Base-by-base conservation (phyloP, 208 protist species). In the Leishmania guyanensis region DNA sequence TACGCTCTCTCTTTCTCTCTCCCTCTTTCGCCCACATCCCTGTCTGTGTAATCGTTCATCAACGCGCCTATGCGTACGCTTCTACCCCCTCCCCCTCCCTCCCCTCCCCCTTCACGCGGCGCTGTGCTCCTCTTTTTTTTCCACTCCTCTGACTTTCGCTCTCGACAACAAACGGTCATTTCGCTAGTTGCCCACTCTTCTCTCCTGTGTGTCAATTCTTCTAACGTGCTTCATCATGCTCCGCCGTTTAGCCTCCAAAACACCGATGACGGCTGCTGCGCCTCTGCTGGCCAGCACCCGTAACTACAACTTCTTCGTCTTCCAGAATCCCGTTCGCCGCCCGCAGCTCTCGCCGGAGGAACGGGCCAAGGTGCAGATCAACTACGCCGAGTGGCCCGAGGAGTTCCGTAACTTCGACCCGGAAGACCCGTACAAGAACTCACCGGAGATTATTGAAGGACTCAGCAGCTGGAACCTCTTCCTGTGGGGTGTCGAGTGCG, bases 381-480 rank as follows among this genome's bases (percentile, higher is more conserved):
- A 98, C 88, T 93, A 98, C 83, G 88, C 78, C 4, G 88, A 97
- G 82, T 98, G 95, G 95, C 95, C 95, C 22, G 92, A 89, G 71
- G 94, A 97, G 86, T 98, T 98, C 87, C 91, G 89, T 50, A 90
- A 98, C 85, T 97, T 92, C 88, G 95, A 98, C 77, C 94, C 94
- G 3, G 90, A 97, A 73, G 95, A 98, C 83, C 95, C 95, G 39
- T 98, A 98, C 90, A 98, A 98, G 86, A 96, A 97, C 77, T 91
- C 83, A 58, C 95, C 95, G 48, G 89, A 91, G 84, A 88, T 96
- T 56, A 93, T 97, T 75, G 93, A 98, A 79, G 91, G 93, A 56
- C 84, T 98, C 69, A 92, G 88, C 84, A 97, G 93, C 89, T 97
- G 93, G 92, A 94, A 94, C 78, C 89, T 97, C 43, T 95, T 97